Percentiles rank a stretch among this genome's conserved stretches.
Conservation (phyloP, 768 basidiomycete species). For the Leccinum subgranulosum region DNA sequence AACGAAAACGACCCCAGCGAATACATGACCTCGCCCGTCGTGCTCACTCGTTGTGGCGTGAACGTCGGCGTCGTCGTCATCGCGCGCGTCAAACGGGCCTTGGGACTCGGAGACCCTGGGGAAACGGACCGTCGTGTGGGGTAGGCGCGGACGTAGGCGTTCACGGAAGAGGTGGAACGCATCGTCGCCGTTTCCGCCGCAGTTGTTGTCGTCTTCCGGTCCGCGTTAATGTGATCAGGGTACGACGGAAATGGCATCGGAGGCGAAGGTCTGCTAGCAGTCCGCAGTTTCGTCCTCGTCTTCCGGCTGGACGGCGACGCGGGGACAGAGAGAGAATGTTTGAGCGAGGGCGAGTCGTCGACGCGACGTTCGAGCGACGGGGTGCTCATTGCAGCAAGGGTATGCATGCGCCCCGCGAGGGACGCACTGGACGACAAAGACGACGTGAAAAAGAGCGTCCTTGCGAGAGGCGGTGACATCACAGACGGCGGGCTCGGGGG, state of each 20-base stretch:
- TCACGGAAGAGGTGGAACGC: not conserved
- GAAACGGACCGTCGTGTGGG: not conserved
- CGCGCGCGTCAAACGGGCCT: constrained; percentile 4
- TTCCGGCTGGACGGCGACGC: constrained; percentile 15
- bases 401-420: constrained; percentile 6
- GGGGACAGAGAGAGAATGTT: constrained; percentile 20
- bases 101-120: constrained; percentile 9
- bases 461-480: constrained; percentile 55
- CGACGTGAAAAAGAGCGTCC: constrained; percentile 50
- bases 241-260: constrained; percentile 25
- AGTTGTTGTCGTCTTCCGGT: not conserved
- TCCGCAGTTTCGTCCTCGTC: constrained; percentile 3
- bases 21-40: constrained; percentile 1
- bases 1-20: constrained; percentile 22
- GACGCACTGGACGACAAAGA: constrained; percentile 16
- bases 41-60: not conserved
- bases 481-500: constrained; percentile 57
- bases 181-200: not conserved
- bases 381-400: not conserved
- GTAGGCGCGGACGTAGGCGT: not conserved
- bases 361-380: not conserved
- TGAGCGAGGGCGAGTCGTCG: constrained; percentile 4
- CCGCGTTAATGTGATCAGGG: not conserved
- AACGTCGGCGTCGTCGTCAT: not conserved
- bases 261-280: not conserved